Evolutionary conservation across 2,329 filamentous ascomycete species (phyloP).

Genomic region (Ilyonectria robusta): DNA sequence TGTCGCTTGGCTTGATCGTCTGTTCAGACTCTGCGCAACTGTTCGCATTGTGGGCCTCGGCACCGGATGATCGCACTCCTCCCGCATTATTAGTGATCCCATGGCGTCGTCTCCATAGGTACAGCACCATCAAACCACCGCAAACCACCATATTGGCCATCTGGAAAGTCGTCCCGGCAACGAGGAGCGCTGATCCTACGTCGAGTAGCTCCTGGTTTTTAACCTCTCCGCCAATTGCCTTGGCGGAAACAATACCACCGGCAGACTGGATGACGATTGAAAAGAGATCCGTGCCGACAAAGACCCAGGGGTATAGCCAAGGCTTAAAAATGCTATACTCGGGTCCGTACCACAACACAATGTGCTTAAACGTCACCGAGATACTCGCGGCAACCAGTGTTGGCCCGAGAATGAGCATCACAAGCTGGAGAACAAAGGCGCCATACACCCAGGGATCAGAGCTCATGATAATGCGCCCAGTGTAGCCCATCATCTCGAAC

Average conservation of each 20-base stretch:
- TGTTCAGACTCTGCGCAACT: constrained; percentile 5
- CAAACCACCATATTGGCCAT: constrained; percentile 45
- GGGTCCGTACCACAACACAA: constrained; percentile 58
- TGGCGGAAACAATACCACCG: constrained; percentile 39
- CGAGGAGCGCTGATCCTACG: constrained; percentile 35
- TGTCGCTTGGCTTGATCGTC: constrained; percentile 29
- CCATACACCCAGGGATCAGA: constrained; percentile 57
- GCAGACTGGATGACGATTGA: constrained; percentile 49
- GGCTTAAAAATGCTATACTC: constrained; percentile 56
- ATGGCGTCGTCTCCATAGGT: constrained; percentile 38
- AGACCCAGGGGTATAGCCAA: constrained; percentile 61
- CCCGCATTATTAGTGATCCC: constrained; percentile 32
- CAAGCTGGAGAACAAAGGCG: constrained; percentile 59
- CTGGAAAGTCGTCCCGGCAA: constrained; percentile 43
- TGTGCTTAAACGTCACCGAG: constrained; percentile 61
- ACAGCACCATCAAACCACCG: constrained; percentile 40
- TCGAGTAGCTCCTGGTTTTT: constrained; percentile 31
- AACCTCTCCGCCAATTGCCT: constrained; percentile 28
- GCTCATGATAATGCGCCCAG: constrained; percentile 56
- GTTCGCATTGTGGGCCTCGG: constrained; percentile 2
- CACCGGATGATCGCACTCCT: constrained; percentile 10
- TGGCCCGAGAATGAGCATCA: constrained; percentile 58
- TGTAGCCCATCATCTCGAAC: constrained; percentile 59
- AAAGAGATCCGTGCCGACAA: constrained; percentile 62
- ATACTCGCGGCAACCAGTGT: constrained; percentile 60